A percentile compares a stretch with the other conserved stretches of the same genome.
Evolutionary conservation across 306 rosid species (phyloP).

Genomic region (Morella rubra): DNA sequence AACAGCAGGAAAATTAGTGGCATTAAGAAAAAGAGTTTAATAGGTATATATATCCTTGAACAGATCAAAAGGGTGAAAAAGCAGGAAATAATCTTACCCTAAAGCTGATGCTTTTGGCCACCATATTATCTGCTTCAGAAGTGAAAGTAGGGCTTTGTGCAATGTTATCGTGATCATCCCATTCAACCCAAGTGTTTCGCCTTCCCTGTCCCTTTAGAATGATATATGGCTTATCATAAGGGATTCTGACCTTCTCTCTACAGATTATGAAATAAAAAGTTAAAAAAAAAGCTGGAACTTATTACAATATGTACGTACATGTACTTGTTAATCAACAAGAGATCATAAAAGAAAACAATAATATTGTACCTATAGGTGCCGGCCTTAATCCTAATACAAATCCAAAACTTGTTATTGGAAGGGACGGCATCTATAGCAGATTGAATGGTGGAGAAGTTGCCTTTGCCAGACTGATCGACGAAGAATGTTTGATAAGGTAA

Average conservation of each 20-base stretch:
- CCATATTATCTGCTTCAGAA: conserved; percentile 47
- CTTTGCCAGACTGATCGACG: conserved; percentile 52
- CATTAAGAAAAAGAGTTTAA: too few species aligned
- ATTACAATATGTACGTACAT: too few species aligned
- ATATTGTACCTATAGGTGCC: conserved; percentile 62
- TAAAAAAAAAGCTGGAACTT: too few species aligned
- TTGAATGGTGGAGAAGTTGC: conserved; percentile 58
- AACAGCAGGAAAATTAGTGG: too few species aligned
- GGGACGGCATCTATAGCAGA: conserved; percentile 70
- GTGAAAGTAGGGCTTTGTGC: conserved; percentile 63
- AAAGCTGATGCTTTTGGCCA: conserved; percentile 55
- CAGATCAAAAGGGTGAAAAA: too few species aligned
- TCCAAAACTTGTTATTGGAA: conserved; percentile 52
- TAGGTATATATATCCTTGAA: too few species aligned
- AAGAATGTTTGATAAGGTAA: conserved; percentile 31
- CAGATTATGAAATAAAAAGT: neutral
- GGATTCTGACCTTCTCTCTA: conserved; percentile 69
- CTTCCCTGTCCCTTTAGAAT: conserved; percentile 54
- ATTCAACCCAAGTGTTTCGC: conserved; percentile 50
- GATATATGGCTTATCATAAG: conserved; percentile 57
- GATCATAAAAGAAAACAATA: too few species aligned
- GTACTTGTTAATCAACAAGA: too few species aligned
- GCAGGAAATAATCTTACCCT: conserved; percentile 39
- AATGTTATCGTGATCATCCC: conserved; percentile 58
- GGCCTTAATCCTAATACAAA: conserved; percentile 42